These are phyloP conservation scores for Ascoidea rubescens DNA, from an alignment of 805 yeast species.

Conservation along the genomic window DNA sequence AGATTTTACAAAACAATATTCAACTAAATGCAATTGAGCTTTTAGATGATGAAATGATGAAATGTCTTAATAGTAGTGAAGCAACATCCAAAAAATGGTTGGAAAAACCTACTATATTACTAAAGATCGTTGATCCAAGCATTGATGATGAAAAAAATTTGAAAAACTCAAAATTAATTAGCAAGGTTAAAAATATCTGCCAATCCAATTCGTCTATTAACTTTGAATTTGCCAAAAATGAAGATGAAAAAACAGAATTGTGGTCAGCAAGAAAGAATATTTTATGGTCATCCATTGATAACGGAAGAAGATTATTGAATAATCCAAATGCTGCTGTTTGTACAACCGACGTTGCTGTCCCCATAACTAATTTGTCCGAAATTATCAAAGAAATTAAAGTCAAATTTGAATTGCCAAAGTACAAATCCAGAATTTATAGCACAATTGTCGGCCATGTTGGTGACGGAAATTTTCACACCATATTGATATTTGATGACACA, in stretches of 20 bases:
- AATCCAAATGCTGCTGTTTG: slow-evolving; percentile 38
- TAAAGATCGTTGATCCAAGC: slow-evolving; percentile 47
- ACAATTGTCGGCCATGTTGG: slow-evolving; percentile 74
- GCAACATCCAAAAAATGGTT: slow-evolving; percentile 36
- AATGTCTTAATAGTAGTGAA: slow-evolving; percentile 43
- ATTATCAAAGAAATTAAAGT: slow-evolving; percentile 47
- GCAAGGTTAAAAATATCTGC: slow-evolving; percentile 36
- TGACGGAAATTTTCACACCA: slow-evolving; percentile 70
- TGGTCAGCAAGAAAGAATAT: slow-evolving; percentile 71
- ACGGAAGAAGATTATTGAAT: slow-evolving; percentile 35
- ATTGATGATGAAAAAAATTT: slow-evolving; percentile 23
- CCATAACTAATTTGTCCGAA: slow-evolving; percentile 52
- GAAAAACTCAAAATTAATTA: slow-evolving; percentile 15
- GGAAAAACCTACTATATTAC: slow-evolving; percentile 46
- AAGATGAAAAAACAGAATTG: slow-evolving; percentile 49
- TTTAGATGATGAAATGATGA: slow-evolving; percentile 61
- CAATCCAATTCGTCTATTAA: slow-evolving; percentile 35
- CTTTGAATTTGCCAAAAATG: slow-evolving; percentile 50
- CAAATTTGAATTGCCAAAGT: slow-evolving; percentile 27
- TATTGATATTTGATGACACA: slow-evolving; percentile 30
- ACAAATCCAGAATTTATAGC: slow-evolving; percentile 21
- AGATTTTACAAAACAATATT: slow-evolving; percentile 32
- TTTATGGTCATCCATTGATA: slow-evolving; percentile 51
- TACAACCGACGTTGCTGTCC: slow-evolving; percentile 80
- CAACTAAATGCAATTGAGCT: slow-evolving; percentile 65